phyloP scores from a whole-genome alignment of 192 early-diverging fungal species.

The Backusella circina region DNA sequence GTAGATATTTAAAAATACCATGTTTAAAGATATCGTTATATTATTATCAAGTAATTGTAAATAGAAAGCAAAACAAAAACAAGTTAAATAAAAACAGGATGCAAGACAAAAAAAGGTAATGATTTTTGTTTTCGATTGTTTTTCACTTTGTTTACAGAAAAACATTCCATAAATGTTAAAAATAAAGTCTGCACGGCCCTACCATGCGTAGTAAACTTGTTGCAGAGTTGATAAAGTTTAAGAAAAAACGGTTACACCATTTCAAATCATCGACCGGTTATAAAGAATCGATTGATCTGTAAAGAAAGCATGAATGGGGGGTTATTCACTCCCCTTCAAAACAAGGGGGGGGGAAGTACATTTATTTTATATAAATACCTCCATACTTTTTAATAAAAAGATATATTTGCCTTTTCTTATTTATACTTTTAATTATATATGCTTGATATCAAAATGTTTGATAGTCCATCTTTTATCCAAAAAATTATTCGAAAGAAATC shows the following conservation, averaged over 20 bases:
- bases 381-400: not conserved
- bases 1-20: not conserved
- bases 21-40: not conserved
- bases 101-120: not conserved
- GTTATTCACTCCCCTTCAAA: not conserved
- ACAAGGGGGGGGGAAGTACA: not conserved
- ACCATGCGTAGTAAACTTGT: conserved; percentile 4
- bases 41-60: not conserved
- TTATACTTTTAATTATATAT: not conserved
- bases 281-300: not conserved
- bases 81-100: not conserved
- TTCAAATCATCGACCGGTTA: not conserved
- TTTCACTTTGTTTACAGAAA: conserved; percentile 1
- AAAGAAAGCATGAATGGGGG: not conserved
- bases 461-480: conserved; percentile 12
- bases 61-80: not conserved
- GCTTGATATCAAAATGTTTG: conserved; percentile 6
- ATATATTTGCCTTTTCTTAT: not conserved
- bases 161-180: conserved; percentile 8
- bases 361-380: not conserved
- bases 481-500: conserved; percentile 8
- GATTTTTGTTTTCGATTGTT: not conserved
- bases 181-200: conserved; percentile 14
- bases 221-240: conserved; percentile 7
- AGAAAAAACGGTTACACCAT: not conserved